Evolutionary conservation across 768 basidiomycete species (phyloP), one percentile per base, ranked within the genome.

Genomic region (Tylopilus intermedius): DNA sequence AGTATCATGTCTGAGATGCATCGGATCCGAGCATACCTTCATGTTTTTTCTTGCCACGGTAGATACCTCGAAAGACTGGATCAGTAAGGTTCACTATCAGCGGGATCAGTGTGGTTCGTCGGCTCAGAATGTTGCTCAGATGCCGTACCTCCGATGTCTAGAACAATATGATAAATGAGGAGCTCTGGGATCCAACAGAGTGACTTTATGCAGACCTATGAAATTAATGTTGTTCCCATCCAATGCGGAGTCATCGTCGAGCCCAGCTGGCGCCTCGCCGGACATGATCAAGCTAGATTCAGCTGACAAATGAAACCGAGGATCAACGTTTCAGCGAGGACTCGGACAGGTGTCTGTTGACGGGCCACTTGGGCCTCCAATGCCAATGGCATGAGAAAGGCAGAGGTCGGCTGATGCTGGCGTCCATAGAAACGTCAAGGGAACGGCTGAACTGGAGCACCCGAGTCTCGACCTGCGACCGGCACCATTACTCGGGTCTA

Each of bases 41-140:
- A 46, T 83, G 82, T 61, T 78, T 79, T 50, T 66, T 62, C 53
- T 71, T 76, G 13, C 79, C 76, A 43, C 67, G 76, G 60, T 83
- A 74, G 22, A 67, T 58, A 33, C 82, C 82, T 55, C 72, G 73
- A 58, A 83, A 83, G 8, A 81, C 73, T 5, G 78, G 79, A 58
- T 84, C 82, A 14, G 79, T 81, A 46, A 84, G 68, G 59, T 80
- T 79, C 10, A 78, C 77, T 80, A 38, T 41, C 0, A 39, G 13
- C 5, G 26, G 42, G 26, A n/a, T 56, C 39, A 44, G 40, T 30
- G n/a, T n/a, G 27, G 21, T 29, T 27, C 18, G 18, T 35, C 13
- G 29, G 6, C 33, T 24, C 24, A 5, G 2, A 5, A 30, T 30
- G 30, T 30, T 30, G 30, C 30, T 30, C 8, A 30, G 9, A 30